These are phyloP conservation scores for Colletotrichum sp. DNA, from an alignment of 2,329 filamentous ascomycete species.

Conservation along the genomic window DNA sequence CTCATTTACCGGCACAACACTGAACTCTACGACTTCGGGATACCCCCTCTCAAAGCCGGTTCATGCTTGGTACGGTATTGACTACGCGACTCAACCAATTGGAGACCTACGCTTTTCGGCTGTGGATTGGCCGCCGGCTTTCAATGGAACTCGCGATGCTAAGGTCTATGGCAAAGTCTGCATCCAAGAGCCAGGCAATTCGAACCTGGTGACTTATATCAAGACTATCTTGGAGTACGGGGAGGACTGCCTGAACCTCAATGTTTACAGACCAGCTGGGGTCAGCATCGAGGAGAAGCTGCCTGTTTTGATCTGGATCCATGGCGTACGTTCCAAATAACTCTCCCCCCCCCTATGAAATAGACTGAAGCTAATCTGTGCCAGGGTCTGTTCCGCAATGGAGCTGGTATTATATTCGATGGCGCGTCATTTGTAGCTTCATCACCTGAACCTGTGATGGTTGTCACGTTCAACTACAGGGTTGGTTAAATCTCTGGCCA, in stretches of 20 bases:
- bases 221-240: neutral
- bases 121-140: neutral
- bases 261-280: constrained; percentile 8
- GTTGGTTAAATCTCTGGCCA: neutral
- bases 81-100: neutral
- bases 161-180: neutral
- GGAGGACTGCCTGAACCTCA: constrained; percentile 16
- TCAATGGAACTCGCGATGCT: neutral
- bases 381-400: constrained; percentile 1
- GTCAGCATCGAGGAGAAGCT: constrained; percentile 8
- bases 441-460: constrained; percentile 28
- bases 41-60: neutral
- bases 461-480: constrained; percentile 32
- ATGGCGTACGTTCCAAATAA: neutral
- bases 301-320: constrained; percentile 21
- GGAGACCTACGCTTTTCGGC: neutral
- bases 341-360: fast-evolving
- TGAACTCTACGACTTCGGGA: neutral
- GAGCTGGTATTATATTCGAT: constrained; percentile 16
- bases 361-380: fast-evolving
- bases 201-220: neutral
- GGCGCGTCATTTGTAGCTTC: constrained; percentile 27
- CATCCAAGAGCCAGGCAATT: constrained; percentile 2
- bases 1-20: neutral
- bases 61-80: constrained; percentile 2